Percentiles rank a stretch among this genome's conserved stretches.
Evolutionary conservation across 2,329 filamentous ascomycete species (phyloP).

Genomic region (Colletotrichum incanum): DNA sequence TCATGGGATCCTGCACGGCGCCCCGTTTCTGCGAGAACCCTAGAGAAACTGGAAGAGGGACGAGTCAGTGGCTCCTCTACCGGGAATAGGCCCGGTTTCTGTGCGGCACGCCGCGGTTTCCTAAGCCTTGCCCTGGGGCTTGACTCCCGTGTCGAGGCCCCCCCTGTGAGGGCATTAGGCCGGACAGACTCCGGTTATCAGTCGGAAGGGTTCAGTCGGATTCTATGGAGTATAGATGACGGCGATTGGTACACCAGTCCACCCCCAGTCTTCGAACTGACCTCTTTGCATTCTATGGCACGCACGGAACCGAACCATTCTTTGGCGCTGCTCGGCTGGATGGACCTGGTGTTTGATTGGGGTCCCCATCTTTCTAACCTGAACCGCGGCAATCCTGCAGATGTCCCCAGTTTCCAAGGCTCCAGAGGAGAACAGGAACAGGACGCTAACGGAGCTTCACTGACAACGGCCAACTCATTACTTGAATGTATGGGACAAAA

Average conservation of each 20-base stretch:
- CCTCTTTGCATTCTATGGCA: constrained; percentile 24
- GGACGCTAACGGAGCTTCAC: constrained; percentile 17
- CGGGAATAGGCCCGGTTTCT: constrained; percentile 27
- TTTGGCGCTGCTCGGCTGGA: constrained; percentile 26
- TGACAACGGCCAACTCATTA: neutral
- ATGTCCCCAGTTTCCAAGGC: constrained; percentile 10
- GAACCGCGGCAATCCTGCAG: constrained; percentile 37
- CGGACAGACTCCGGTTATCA: constrained; percentile 39
- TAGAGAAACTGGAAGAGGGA: constrained; percentile 26
- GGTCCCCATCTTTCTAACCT: constrained; percentile 32
- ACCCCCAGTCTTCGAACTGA: constrained; percentile 8
- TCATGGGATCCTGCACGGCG: constrained; percentile 7
- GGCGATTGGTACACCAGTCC: constrained; percentile 31
- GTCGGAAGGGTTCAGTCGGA: constrained; percentile 33
- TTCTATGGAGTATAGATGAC: constrained; percentile 7
- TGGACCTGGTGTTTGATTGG: constrained; percentile 34
- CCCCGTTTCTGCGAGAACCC: constrained; percentile 33
- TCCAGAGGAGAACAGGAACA: neutral
- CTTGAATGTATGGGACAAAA: neutral
- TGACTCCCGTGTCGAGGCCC: constrained; percentile 20
- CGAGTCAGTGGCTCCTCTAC: constrained; percentile 29
- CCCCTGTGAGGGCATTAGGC: constrained; percentile 23
- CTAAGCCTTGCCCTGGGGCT: constrained; percentile 3
- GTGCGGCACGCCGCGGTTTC: constrained; percentile 19
- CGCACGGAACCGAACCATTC: constrained; percentile 25